Percentiles rank a stretch among this genome's conserved stretches.
Evolutionary conservation across 169 alveolate species (phyloP).

Genomic region (Cryptosporidium meleagridis): DNA sequence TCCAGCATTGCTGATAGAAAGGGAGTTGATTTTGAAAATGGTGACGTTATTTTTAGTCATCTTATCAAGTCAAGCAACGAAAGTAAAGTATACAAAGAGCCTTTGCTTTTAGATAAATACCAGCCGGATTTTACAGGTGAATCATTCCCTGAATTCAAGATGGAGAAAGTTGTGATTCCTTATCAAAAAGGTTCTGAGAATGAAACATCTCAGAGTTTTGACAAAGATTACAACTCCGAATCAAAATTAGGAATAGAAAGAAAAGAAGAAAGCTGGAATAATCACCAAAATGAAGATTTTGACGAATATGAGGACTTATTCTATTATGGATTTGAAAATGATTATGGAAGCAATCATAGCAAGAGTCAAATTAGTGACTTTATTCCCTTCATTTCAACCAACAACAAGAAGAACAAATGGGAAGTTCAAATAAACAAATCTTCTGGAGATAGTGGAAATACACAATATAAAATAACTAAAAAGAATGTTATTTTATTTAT

Average conservation of each 20-base stretch:
- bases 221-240: neutral
- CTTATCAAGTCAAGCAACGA: neutral
- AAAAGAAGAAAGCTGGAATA: neutral
- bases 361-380: neutral
- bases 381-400: neutral
- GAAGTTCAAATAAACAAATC: neutral
- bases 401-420: neutral
- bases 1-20: neutral
- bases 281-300: neutral
- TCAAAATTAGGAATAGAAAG: neutral
- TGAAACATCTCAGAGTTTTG: neutral
- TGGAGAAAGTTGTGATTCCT: slow-evolving; percentile 11
- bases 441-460: neutral
- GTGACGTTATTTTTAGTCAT: neutral
- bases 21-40: neutral
- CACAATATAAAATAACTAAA: neutral
- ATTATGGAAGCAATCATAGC: neutral
- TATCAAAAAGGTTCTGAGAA: neutral
- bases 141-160: slow-evolving; percentile 57
- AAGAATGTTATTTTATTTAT: neutral
- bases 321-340: slow-evolving; percentile 6
- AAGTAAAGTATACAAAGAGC: neutral
- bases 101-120: slow-evolving; percentile 64
- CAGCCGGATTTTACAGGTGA: slow-evolving; percentile 59
- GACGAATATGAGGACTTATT: slow-evolving; percentile 8